Conservation (phyloP, 306 rosid genomes). For the Pyrus communis region DNA sequence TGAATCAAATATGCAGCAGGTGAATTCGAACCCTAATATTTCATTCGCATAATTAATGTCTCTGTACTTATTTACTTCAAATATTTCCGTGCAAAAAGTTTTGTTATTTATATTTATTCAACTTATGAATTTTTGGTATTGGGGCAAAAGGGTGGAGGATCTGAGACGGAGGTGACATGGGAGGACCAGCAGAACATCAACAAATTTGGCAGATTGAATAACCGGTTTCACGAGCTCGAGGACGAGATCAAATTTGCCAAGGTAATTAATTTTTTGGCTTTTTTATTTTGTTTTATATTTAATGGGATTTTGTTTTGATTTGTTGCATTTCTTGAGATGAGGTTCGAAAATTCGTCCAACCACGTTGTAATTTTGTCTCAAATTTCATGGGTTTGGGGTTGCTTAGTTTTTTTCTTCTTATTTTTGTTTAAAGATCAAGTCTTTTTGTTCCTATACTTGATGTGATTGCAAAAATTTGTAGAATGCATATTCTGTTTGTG, state of each 20-base stretch:
- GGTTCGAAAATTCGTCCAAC: not conserved
- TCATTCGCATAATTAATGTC: not conserved
- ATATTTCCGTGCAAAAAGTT: not conserved
- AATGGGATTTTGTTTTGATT: not conserved
- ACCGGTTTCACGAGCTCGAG: constrained; percentile 87
- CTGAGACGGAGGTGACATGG: constrained; percentile 83
- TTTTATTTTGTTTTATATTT: not conserved
- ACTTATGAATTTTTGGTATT: not conserved
- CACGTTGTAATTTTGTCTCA: not conserved
- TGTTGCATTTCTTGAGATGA: not conserved
- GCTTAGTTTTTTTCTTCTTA: not conserved
- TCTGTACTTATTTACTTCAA: not conserved
- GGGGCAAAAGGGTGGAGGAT: constrained; percentile 58
- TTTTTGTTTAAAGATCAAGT: not conserved
- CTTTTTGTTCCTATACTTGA: not conserved
- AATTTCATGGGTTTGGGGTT: not conserved
- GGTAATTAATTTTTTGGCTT: constrained; percentile 23
- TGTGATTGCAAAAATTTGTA: not conserved
- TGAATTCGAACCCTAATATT: constrained; percentile 2
- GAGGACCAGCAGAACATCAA: constrained; percentile 81
- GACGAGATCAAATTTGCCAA: constrained; percentile 77
- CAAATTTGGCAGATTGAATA: constrained; percentile 82
- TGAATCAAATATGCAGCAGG: constrained; percentile 28
- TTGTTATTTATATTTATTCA: not conserved
- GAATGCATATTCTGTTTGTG: not conserved